These are phyloP conservation scores for Cladorrhinum sp. DNA, from an alignment of 2,329 filamentous ascomycete species.

Conservation along the genomic window DNA sequence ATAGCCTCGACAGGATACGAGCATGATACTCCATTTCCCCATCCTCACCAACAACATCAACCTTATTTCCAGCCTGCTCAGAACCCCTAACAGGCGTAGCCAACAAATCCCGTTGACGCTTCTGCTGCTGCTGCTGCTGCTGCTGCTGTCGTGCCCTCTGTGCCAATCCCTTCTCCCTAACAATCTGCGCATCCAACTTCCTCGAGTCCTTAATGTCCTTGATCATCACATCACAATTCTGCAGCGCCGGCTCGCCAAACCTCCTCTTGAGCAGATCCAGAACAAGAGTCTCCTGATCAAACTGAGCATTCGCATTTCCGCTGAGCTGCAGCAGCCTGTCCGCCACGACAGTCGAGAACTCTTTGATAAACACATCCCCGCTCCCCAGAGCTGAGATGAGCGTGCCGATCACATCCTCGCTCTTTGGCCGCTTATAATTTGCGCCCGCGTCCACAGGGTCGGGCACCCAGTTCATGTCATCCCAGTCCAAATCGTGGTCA, in stretches of 20 bases:
- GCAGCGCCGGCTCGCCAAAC: constrained; percentile 80
- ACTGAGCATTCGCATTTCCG: constrained; percentile 40
- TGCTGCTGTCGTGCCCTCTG: no score
- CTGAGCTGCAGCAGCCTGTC: constrained; percentile 69
- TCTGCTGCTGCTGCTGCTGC: constrained; percentile 28
- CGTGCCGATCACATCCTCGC: constrained; percentile 85
- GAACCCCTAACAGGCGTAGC: neutral
- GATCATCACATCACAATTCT: constrained; percentile 97
- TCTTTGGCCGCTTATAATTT: constrained; percentile 85
- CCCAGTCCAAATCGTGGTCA: constrained; percentile 77
- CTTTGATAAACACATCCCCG: constrained; percentile 89
- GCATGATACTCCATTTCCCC: constrained; percentile 59
- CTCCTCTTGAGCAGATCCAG: constrained; percentile 83
- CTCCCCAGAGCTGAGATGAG: constrained; percentile 84
- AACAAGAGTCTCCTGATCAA: constrained; percentile 77
- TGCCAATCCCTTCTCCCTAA: constrained; percentile 39
- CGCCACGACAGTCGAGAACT: constrained; percentile 85
- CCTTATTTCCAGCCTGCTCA: neutral
- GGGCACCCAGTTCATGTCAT: constrained; percentile 90
- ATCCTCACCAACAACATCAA: neutral
- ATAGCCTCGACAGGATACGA: constrained; percentile 86
- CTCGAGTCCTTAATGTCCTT: constrained; percentile 84
- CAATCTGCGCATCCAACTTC: constrained; percentile 66
- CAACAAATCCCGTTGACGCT: neutral
- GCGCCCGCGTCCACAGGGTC: constrained; percentile 90